Evolutionary conservation across 2,329 filamentous ascomycete species (phyloP), one percentile per base, ranked within the genome.

Genomic region (Cladosporium sp.): DNA sequence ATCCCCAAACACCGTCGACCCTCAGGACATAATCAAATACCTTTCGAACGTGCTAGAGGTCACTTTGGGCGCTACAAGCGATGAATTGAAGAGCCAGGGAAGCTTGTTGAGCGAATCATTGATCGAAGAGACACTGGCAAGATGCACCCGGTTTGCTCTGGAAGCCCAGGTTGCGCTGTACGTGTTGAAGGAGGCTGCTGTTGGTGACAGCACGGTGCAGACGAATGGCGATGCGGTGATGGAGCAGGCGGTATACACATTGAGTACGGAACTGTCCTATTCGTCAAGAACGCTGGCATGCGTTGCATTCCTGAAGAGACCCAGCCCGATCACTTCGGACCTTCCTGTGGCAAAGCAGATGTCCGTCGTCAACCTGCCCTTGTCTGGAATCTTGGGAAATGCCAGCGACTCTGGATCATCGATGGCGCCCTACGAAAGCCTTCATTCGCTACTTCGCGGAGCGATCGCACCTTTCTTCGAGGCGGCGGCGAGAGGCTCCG

Each of bases 381-480:
- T 92, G 48, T 83, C 86, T 54, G 86, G 86, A 47, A 82, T 84
- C 55, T 77, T 86, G 53, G 84, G 82, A 61, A 60, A 63, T 12
- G 45, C 59, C 12, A 53, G 56, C 7, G 79, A 84, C 51, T 78
- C 84, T 20, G 44, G 44, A 48, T 48, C 44, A 7, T 30, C 44
- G 12, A 76, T 85, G 50, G 95, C 91, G 40, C 90, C 92, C 3
- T 96, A 90, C 72, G 92, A 97, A 71, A 86, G 92, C 61, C 77
- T 99, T 55, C 90, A 96, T 73, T 89, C 92, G 52, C 81, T 96
- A 62, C 82, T 99, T 58, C 91, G 96, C 70, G 86, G 90, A 68
- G 90, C 88, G 59, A 77, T 99, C 65, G 89, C 89, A 62, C 93
- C 95, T 34, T 97, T 96, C 71, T 99, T 99, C 67, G 92, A 99